Conservation (phyloP, 441 rosid genomes). For the Adansonia grandidieri region DNA sequence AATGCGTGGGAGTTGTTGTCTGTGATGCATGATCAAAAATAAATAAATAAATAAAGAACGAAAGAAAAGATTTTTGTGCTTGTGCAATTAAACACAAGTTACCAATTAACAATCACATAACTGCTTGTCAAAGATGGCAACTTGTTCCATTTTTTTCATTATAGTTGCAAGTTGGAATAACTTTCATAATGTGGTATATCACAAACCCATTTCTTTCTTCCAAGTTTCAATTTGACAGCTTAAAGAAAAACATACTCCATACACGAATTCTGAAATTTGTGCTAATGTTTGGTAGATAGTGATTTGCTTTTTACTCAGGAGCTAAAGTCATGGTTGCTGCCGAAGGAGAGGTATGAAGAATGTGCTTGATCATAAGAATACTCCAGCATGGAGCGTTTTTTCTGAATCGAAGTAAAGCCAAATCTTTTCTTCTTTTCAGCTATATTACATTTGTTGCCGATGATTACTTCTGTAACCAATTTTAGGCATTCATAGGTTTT, state of each 20-base stretch:
- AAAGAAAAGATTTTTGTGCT: not conserved
- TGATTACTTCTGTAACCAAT: not conserved
- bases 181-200: not conserved
- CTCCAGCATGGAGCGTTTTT: slow-evolving; percentile 2
- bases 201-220: not conserved
- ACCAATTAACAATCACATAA: not conserved
- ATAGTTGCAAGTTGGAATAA: not conserved
- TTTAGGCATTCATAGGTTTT: slow-evolving; percentile 17
- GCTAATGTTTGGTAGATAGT: not conserved
- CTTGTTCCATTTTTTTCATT: not conserved
- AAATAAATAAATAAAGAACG: not conserved
- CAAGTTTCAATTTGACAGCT: not conserved
- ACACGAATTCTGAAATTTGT: not conserved
- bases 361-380: not conserved
- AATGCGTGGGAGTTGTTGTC: not conserved
- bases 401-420: not conserved
- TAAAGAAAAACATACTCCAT: not conserved
- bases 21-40: not conserved
- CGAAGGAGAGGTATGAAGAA: not conserved
- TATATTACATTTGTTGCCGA: not conserved
- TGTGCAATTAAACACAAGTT: not conserved
- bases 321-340: not conserved
- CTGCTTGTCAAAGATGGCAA: slow-evolving; percentile 7
- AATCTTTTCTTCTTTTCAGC: not conserved
- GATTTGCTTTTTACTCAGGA: not conserved